Percentiles rank a stretch among this genome's conserved stretches.
Conservation (phyloP, 495 filamentous ascomycete genomes). For the Neurospora hispaniola region DNA sequence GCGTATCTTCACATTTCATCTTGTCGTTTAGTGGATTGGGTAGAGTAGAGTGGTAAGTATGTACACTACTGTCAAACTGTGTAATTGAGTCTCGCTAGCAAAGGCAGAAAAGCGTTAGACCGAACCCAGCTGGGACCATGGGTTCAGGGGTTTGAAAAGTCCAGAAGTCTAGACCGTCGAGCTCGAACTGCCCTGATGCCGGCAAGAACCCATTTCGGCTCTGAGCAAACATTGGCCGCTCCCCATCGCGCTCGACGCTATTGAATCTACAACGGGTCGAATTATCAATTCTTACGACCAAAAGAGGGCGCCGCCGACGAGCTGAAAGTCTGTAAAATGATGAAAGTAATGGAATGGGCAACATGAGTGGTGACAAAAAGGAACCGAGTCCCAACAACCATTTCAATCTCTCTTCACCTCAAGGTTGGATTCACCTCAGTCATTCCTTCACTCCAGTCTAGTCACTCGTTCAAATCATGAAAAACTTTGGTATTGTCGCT, state of each 20-base stretch:
- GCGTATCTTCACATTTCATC: background rate
- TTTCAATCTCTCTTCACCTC: background rate
- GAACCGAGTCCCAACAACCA: background rate
- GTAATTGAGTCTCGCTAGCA: background rate
- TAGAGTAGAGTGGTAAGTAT: background rate
- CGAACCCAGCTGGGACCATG: background rate
- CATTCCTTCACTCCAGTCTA: slow-evolving; percentile 1
- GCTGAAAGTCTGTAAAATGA: background rate
- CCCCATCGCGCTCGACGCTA: background rate
- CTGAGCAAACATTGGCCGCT: background rate
- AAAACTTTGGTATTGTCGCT: slow-evolving; percentile 1
- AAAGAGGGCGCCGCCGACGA: background rate
- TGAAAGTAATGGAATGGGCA: background rate
- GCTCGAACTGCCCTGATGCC: background rate
- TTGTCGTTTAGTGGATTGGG: no score
- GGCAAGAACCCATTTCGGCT: background rate
- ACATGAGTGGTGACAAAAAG: background rate
- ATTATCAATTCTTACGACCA: background rate
- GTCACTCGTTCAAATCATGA: slow-evolving; percentile 7
- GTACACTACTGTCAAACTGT: background rate
- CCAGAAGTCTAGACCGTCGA: background rate
- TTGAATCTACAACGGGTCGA: background rate
- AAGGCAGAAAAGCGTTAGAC: background rate
- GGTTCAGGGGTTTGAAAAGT: background rate
- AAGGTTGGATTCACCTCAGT: background rate